Evolutionary conservation across 139 green algal genomes (phyloP), one percentile per base, ranked within the genome.

Genomic region (Tetradesmus lagerheimii): DNA sequence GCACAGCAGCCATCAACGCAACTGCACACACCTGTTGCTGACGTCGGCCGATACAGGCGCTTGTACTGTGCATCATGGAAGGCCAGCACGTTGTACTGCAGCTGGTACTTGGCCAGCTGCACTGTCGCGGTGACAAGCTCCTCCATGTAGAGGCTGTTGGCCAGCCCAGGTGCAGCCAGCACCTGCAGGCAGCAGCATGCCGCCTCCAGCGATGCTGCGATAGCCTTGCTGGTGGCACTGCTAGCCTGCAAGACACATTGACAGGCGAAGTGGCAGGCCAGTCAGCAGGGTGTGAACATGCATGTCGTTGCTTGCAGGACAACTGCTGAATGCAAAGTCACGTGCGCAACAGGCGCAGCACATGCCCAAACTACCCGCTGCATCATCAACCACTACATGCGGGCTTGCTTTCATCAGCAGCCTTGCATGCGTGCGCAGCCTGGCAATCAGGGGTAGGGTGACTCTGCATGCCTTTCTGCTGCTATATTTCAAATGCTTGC

Each of bases 81-180:
- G 1, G 93, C 93, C 43, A 96, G 92, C 64, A 97, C 86, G 64
- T 97, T 97, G 84, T 92, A 90, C 80, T 94, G 83, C 89, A 97
- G 89, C n/a, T 97, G 94, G 67, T 94, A 95, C 64, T 91, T 90
- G 16, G 89, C 34, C 25, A 92, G 27, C 1, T 93, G 79, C 31
- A 96, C 67, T n/a, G n/a, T 47, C 15, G 80, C 88, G 35, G 80
- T 88, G 43, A 88, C n/a, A 23, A 91, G 80, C 43, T 91, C 88
- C 9, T 88, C 88, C 34, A 79, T 38, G 39, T 91, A 91, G 66
- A 91, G 82, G 57, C 50, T 74, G 80, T 88, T 93, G 16, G 92
- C 83, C 89, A 96, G 89, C 74, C 88, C 80, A 31, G 91, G 86
- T 14, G 92, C 83, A 23, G 93, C 88, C 74, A 96, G 83, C 29